Percentiles rank a stretch among this genome's conserved stretches.
phyloP scores from a whole-genome alignment of 805 yeast genomes.

The Maudiozyma turicensis region DNA sequence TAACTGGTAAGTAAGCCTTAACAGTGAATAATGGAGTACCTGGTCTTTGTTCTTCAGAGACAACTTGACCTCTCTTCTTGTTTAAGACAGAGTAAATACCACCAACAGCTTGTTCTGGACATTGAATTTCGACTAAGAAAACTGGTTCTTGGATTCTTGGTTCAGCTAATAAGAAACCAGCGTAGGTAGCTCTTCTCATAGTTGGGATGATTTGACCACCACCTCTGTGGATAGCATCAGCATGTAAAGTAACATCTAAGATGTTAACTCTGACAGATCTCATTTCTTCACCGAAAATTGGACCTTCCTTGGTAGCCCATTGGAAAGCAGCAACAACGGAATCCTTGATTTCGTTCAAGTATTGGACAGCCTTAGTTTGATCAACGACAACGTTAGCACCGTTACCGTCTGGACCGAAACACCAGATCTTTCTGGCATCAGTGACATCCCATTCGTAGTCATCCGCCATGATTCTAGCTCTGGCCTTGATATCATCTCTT shows the following conservation, averaged over 20 bases:
- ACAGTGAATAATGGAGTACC: conserved; percentile 99
- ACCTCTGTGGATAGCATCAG: conserved; percentile 99
- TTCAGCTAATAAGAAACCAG: conserved; percentile 94
- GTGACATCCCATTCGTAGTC: conserved; percentile 99
- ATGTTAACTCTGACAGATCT: conserved; percentile 97
- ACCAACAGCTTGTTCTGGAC: conserved; percentile 99
- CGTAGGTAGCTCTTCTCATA: conserved; percentile 99
- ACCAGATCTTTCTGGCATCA: conserved; percentile 99
- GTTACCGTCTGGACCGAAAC: conserved; percentile 99
- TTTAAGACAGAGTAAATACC: conserved; percentile 99
- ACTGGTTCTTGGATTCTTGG: conserved; percentile 99
- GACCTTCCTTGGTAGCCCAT: conserved; percentile 99
- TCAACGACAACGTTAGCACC: conserved; percentile 99
- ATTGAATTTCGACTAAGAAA: conserved; percentile 97
- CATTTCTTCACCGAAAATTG: conserved; percentile 91
- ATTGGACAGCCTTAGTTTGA: conserved; percentile 99
- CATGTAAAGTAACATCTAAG: conserved; percentile 97
- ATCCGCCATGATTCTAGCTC: conserved; percentile 98
- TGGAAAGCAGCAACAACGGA: conserved; percentile 99
- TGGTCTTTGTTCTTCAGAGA: conserved; percentile 99
- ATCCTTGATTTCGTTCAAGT: conserved; percentile 98
- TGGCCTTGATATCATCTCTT: conserved; percentile 96
- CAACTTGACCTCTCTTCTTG: conserved; percentile 99
- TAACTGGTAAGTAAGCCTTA: conserved; percentile 99
- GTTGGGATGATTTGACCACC: conserved; percentile 99